Percentiles rank a stretch among this genome's conserved stretches.
These are phyloP conservation scores for Huntiella moniliformis DNA, from an alignment of 2,329 filamentous ascomycete genomes.

Conservation along the genomic window DNA sequence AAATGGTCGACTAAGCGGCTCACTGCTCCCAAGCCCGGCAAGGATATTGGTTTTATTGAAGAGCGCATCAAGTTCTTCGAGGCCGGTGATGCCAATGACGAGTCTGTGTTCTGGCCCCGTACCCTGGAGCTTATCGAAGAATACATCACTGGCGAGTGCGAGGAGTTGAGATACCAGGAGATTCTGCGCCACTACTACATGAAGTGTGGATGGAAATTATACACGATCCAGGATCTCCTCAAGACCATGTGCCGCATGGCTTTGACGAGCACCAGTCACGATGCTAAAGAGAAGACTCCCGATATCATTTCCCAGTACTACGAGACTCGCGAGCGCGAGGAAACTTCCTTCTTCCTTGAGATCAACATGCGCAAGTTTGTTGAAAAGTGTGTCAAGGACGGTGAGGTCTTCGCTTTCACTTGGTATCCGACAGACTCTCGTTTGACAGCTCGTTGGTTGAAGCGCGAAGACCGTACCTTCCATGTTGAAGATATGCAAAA, in stretches of 20 bases:
- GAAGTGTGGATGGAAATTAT: constrained; percentile 77
- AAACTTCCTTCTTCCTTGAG: constrained; percentile 78
- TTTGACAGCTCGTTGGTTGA: constrained; percentile 42
- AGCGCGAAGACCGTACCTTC: constrained; percentile 55
- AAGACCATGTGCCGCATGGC: constrained; percentile 65
- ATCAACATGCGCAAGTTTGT: constrained; percentile 81
- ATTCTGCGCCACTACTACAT: constrained; percentile 83
- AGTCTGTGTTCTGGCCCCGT: constrained; percentile 60
- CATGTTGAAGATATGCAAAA: constrained; percentile 77
- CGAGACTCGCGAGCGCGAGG: constrained; percentile 59
- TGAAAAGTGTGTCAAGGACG: constrained; percentile 82
- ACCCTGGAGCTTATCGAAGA: constrained; percentile 75
- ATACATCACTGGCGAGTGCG: constrained; percentile 63
- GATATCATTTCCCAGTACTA: constrained; percentile 81
- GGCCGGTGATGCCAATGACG: constrained; percentile 29
- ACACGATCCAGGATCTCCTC: constrained; percentile 79
- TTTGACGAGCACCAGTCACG: constrained; percentile 63
- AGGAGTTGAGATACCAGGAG: constrained; percentile 72
- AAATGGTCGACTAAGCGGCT: constrained; percentile 55
- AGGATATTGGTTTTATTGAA: constrained; percentile 66
- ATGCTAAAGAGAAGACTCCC: constrained; percentile 81
- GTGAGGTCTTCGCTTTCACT: constrained; percentile 73
- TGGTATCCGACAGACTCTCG: constrained; percentile 25
- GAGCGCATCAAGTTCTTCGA: constrained; percentile 60
- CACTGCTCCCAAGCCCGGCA: constrained; percentile 59